Evolutionary conservation across 306 rosid genomes (phyloP).

Genomic region (Medicago arabica): DNA sequence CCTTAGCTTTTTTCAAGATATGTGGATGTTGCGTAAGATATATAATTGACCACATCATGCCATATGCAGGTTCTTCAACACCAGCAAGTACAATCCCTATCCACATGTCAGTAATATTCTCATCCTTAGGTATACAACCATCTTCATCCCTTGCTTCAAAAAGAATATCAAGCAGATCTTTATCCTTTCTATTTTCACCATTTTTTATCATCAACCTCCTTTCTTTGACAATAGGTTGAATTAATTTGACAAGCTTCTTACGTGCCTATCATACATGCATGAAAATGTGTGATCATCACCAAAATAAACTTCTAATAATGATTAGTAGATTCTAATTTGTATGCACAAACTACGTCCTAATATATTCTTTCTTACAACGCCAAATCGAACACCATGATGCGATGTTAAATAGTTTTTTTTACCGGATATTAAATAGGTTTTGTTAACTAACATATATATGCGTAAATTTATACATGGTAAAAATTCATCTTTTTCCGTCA

Average conservation of each 20-base stretch:
- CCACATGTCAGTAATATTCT: slow-evolving; percentile 54
- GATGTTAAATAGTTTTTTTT: too few relatives aligned
- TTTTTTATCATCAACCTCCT: slow-evolving; percentile 7
- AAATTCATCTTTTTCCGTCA: too few relatives aligned
- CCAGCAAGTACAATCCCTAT: slow-evolving; percentile 15
- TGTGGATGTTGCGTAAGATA: slow-evolving; percentile 16
- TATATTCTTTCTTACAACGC: too few relatives aligned
- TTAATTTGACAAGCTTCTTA: not conserved
- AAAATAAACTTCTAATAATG: not conserved
- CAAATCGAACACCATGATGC: too few relatives aligned
- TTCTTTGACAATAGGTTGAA: not conserved
- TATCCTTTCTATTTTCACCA: slow-evolving; percentile 13
- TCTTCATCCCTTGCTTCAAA: slow-evolving; percentile 46
- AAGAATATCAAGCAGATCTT: slow-evolving; percentile 53
- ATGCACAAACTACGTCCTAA: too few relatives aligned
- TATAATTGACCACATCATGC: not conserved
- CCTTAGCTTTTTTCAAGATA: slow-evolving; percentile 20
- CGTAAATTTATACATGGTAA: too few relatives aligned
- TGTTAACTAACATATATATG: too few relatives aligned
- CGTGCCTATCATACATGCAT: slow-evolving; percentile 1
- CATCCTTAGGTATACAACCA: slow-evolving; percentile 50
- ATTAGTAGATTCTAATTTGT: too few relatives aligned
- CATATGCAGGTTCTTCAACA: not conserved
- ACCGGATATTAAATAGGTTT: too few relatives aligned
- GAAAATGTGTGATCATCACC: not conserved